phyloP scores from a whole-genome alignment of 805 yeast genomes.

The Lipomyces oligophaga region DNA sequence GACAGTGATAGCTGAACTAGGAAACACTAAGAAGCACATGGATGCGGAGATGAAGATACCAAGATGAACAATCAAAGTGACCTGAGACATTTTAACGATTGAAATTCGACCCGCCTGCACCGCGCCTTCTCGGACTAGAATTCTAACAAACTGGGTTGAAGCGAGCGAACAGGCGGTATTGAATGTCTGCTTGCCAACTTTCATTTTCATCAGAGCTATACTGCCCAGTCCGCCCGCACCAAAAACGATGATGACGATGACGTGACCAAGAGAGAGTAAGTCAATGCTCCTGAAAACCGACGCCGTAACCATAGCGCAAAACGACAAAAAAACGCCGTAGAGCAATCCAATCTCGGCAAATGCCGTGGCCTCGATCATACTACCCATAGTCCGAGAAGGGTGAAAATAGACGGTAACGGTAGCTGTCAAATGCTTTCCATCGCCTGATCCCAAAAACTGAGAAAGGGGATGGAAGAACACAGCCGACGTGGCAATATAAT shows the following conservation, averaged over 20 bases:
- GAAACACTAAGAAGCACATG: constrained; percentile 61
- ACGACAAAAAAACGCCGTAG: constrained; percentile 52
- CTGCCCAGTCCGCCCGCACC: constrained; percentile 57
- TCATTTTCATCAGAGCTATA: constrained; percentile 66
- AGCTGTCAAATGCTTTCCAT: constrained; percentile 76
- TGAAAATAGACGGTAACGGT: constrained; percentile 86
- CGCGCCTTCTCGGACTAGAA: constrained; percentile 71
- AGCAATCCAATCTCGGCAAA: constrained; percentile 55
- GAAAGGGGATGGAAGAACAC: constrained; percentile 54
- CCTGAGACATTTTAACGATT: constrained; percentile 49
- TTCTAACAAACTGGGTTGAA: constrained; percentile 63
- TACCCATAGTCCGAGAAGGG: constrained; percentile 72
- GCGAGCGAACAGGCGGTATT: constrained; percentile 80
- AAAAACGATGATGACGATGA: constrained; percentile 50
- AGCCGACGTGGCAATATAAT: constrained; percentile 65
- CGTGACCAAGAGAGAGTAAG: constrained; percentile 36
- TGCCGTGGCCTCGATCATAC: constrained; percentile 69
- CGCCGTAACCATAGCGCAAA: constrained; percentile 52
- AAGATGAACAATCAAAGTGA: constrained; percentile 54
- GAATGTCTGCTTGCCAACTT: constrained; percentile 62
- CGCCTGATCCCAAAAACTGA: constrained; percentile 55
- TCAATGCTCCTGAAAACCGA: constrained; percentile 46
- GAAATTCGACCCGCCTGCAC: constrained; percentile 58
- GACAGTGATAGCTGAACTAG: constrained; percentile 50
- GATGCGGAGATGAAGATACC: constrained; percentile 59